phyloP scores from a whole-genome alignment of 306 rosid species.

The Trichosanthes truncata region DNA sequence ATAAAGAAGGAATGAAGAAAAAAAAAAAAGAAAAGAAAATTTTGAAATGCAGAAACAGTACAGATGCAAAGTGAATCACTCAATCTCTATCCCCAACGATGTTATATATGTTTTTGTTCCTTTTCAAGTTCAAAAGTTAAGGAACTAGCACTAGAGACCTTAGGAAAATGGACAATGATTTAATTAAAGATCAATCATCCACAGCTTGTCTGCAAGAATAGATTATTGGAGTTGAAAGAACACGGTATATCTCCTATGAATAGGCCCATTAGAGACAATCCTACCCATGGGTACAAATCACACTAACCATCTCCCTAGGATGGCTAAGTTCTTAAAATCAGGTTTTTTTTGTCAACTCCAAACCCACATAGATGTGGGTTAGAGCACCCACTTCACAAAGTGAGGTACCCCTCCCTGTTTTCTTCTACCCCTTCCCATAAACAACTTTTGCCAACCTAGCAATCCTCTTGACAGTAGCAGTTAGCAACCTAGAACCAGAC shows the following conservation, averaged over 20 bases:
- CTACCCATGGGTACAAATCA: background rate
- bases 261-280: background rate
- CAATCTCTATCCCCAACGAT: background rate
- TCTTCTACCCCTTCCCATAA: background rate
- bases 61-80: background rate
- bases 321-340: background rate
- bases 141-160: background rate
- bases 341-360: background rate
- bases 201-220: background rate
- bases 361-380: background rate
- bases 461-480: background rate
- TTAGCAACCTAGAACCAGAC: background rate
- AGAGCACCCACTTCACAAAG: background rate
- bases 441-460: background rate
- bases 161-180: background rate
- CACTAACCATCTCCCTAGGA: background rate
- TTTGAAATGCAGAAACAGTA: background rate
- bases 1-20: background rate
- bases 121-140: background rate
- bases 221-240: background rate
- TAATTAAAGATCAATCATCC: background rate
- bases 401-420: background rate
- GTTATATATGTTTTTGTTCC: background rate
- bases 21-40: background rate
- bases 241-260: background rate